These are phyloP conservation scores for Fusarium multiceps DNA, from an alignment of 2,329 filamentous ascomycete genomes.

Conservation along the genomic window DNA sequence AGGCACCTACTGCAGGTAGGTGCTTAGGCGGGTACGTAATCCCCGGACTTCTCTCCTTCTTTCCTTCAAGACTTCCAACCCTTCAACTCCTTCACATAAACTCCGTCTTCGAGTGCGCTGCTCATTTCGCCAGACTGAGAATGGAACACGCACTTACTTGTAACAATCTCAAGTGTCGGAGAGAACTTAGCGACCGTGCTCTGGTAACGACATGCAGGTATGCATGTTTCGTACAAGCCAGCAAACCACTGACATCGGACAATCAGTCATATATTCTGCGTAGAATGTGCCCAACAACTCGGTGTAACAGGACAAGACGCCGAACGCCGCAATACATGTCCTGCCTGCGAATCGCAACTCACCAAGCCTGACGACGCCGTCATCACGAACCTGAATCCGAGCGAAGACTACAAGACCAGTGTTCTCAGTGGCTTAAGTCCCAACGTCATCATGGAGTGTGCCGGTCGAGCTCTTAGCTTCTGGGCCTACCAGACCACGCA, in stretches of 20 bases:
- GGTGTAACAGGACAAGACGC: conserved; percentile 64
- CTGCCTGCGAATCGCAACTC: conserved; percentile 78
- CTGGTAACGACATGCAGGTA: conserved; percentile 92
- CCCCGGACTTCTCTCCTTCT: background rate
- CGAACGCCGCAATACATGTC: conserved; percentile 67
- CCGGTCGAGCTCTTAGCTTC: conserved; percentile 80
- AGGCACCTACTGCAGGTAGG: background rate
- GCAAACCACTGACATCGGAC: background rate
- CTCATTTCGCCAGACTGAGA: background rate
- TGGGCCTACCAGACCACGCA: conserved; percentile 89
- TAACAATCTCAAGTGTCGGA: conserved; percentile 82
- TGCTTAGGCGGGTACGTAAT: background rate
- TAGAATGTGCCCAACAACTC: conserved; percentile 74
- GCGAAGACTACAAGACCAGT: conserved; percentile 90
- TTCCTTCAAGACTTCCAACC: background rate
- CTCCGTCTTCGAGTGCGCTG: background rate
- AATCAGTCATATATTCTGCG: conserved; percentile 84
- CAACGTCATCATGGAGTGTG: conserved; percentile 86
- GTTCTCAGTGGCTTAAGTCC: conserved; percentile 86
- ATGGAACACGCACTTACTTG: conserved; percentile 85
- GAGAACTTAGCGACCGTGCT: conserved; percentile 74
- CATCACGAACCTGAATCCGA: conserved; percentile 76
- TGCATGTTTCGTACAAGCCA: background rate
- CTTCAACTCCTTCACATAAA: background rate
- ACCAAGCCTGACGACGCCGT: conserved; percentile 80